Evolutionary conservation across 2,329 filamentous ascomycete genomes (phyloP), one percentile per base, ranked within the genome.

Genomic region (Apiospora malaysiana): DNA sequence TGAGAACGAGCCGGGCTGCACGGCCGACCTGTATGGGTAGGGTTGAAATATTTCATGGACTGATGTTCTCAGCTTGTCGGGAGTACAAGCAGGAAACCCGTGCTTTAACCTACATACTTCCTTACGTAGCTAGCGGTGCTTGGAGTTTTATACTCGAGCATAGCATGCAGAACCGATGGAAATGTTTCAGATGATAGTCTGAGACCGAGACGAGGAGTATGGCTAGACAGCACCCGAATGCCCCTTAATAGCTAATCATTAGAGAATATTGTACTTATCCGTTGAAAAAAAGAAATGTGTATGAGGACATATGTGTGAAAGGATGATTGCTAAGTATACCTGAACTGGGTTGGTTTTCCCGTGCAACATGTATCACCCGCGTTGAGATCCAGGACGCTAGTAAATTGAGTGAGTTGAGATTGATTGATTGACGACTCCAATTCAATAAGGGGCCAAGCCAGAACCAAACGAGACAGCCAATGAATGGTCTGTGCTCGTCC

Each of bases 1-100:
- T 37, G 51, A 37, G 51, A 59, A 59, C 27, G 51, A 59, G 16
- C 51, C 51, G 27, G 51, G 51, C 51, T 59, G 51, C 25, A 59
- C 51, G 12, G 51, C 51, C 16, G 51, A 59, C 16, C 27, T 59
- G 51, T 59, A 37, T 37, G 51, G 27, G 32, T 59, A 59, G 27
- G 18, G 32, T 37, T 37, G 42, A 16, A 45, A 45, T 32, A 9
- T 21, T 37, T 27, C 9, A 37, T 37, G 51, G 51, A 16, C 16
- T 42, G 40, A 2, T 42, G 40, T 42, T 14, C 12, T 32, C 25
- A 56, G 14, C 12, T 18, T 56, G 49, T 56, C 49, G 18, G 25
- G 25, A 59, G 27, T 9, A 16, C 51, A 59, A 21, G 51, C 51
- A 32, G 27, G 8, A 59, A 21, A 32, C 51, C 16, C 51, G 7